Conservation (phyloP, 805 yeast genomes). For the Myxozyma monticola region DNA sequence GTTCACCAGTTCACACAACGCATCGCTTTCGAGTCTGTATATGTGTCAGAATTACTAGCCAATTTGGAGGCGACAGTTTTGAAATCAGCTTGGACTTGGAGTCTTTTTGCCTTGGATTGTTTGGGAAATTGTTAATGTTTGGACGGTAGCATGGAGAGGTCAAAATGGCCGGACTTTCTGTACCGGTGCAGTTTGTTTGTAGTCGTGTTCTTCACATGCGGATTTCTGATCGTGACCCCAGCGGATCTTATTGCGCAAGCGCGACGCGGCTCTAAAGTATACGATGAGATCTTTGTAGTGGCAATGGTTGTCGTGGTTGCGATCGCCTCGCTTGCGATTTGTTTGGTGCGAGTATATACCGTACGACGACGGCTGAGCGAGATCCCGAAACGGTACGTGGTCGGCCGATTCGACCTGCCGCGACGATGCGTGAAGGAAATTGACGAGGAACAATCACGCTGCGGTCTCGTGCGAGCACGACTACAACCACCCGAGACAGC, state of each 20-base stretch:
- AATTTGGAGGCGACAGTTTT: background rate
- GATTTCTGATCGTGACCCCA: constrained; percentile 69
- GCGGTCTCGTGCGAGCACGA: constrained; percentile 44
- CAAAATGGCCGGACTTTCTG: constrained; percentile 20
- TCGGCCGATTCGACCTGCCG: constrained; percentile 62
- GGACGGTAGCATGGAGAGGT: background rate
- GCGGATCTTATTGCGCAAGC: constrained; percentile 73
- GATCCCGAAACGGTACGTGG: constrained; percentile 77
- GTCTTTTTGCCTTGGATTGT: background rate
- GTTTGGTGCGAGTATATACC: constrained; percentile 59
- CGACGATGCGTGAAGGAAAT: constrained; percentile 46
- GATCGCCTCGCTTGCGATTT: constrained; percentile 50
- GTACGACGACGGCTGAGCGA: constrained; percentile 62
- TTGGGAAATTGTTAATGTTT: background rate
- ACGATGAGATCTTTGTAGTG: constrained; percentile 79
- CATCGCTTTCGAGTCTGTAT: background rate
- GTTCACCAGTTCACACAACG: background rate
- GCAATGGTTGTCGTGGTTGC: constrained; percentile 66
- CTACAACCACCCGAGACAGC: constrained; percentile 48
- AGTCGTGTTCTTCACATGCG: constrained; percentile 43
- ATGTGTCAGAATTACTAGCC: background rate
- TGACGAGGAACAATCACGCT: constrained; percentile 44
- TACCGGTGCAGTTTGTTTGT: constrained; percentile 38
- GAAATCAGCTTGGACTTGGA: background rate
- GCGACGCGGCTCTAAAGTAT: constrained; percentile 62